Base-by-base conservation (phyloP, 129 eudicot species). In the Flaveria linearis region DNA sequence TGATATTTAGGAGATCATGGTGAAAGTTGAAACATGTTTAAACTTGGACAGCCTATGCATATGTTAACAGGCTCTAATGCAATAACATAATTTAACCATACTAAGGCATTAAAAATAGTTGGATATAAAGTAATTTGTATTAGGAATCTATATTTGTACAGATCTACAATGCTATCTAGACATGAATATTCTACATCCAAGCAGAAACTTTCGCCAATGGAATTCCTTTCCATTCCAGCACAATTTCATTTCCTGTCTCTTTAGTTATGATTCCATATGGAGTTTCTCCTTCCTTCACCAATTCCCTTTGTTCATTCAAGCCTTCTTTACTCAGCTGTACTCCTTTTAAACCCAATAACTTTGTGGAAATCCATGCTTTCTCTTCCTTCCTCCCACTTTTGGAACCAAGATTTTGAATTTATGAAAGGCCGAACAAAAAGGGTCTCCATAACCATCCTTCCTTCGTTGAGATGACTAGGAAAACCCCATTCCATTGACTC, bases 161-260 rank as follows among this genome's bases (percentile, higher is more conserved):
- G 39, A 55, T 55, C 3, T 72, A 72, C 45, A 72, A 55, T 55
- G 64, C 76, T 39, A 33, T 53, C 65, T 72, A n/a, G 12, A 36
- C 51, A 52, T 52, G 14, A 13, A 72, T 55, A 39, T 56, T 55
- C 66, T 60, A 84, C 72, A 76, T 78, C 90, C 88, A 84, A 52
- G 75, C 82, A 2, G 88, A 87, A 74, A 89, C 92, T 83, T 84
- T 87, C 33, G 87, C 86, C 20, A 89, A 14, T 28, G 91, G 86
- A 64, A 55, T 79, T 17, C 81, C 96, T 56, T 76, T 87, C 96
- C 96, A 89, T 69, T 83, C 82, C 78, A 89, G 72, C 56, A 87
- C 83, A 87, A 87, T 86, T 60, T 87, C 89, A 66, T 84, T 79
- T 28, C 66, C 79, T 9, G 76, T 62, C 9, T 58, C 74, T n/a